Base-by-base conservation (phyloP, 352 stramenopile species). In the Pythium folliculosum region DNA sequence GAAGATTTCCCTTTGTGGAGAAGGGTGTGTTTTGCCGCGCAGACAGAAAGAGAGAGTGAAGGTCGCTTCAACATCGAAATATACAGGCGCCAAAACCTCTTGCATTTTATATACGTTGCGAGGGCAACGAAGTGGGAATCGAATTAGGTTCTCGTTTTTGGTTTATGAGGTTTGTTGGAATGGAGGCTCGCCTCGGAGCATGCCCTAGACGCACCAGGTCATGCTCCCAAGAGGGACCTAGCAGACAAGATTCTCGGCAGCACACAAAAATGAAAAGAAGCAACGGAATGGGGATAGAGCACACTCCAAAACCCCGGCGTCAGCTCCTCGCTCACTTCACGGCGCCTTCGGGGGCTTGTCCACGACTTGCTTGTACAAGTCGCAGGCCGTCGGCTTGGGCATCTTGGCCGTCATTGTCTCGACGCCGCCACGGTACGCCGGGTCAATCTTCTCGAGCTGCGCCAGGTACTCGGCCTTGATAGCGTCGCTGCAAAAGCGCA, bases 391-490 rank as follows among this genome's bases (percentile, higher is more conserved):
- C 27, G 70, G 70, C 23, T 63, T 53, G 0, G 45, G 27, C 7
- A 32, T 19, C 52, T 71, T 72, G n/a, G 19, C 25, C 4, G 67
- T 38, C 55, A 59, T 54, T 12, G 27, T 60, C 37, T 67, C 70
- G 5, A 77, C 66, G 4, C 67, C 70, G 6, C 35, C 50, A 12
- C 70, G 66, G 17, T 77, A 77, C 45, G 56, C 50, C 45, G 60
- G 47, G 40, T 77, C 61, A 22, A 77, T 73, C 44, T 57, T 60
- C 16, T 63, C 57, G n/a, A 77, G 59, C 59, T 77, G 70, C 57
- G 16, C 17, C 66, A 77, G 32, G 49, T 77, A 77, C 48, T 64
- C 66, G 7, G 53, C 13, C 52, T 66, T 68, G 14, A 74, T 53
- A 2, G 45, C 25, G 0, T 52, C 47, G 22, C 52, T 51, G 47